Conservation (phyloP, 2,329 filamentous ascomycete species). For the Piedraia hortae region DNA sequence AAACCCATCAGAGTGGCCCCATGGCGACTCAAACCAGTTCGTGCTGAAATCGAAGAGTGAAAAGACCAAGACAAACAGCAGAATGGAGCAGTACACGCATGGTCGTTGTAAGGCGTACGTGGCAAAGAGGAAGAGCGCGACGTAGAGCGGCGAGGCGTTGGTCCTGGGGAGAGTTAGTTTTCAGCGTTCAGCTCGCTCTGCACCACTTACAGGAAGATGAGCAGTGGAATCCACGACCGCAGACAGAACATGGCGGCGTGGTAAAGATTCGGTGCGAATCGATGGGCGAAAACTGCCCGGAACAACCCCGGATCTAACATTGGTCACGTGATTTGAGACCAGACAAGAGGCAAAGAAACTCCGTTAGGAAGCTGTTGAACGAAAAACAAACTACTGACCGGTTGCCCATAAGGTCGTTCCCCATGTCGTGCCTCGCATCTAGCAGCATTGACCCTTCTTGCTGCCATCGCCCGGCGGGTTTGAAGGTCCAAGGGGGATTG, state of each 20-base stretch:
- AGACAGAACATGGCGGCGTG: constrained; percentile 3
- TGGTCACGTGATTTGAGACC: neutral
- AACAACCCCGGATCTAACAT: neutral
- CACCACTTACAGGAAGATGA: constrained; percentile 1
- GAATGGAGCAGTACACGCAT: constrained; percentile 90
- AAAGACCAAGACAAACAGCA: constrained; percentile 81
- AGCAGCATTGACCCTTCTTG: constrained; percentile 66
- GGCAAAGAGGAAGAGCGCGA: constrained; percentile 37
- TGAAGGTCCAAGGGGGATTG: constrained; percentile 60
- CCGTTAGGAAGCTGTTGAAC: neutral
- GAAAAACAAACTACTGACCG: too few relatives aligned
- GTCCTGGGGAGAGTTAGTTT: constrained; percentile 10
- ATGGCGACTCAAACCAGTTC: constrained; percentile 78
- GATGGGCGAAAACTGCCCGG: too few relatives aligned
- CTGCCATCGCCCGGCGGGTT: constrained; percentile 55
- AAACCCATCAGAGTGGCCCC: too few relatives aligned
- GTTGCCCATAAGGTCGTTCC: too few relatives aligned
- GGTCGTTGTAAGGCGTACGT: constrained; percentile 92
- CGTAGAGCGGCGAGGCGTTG: constrained; percentile 22
- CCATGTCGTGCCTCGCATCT: constrained; percentile 8
- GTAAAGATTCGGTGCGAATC: too few relatives aligned
- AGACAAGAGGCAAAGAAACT: neutral
- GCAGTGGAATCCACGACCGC: constrained; percentile 2
- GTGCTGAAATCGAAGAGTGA: constrained; percentile 82
- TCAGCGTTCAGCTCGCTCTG: neutral